Evolutionary conservation across 495 filamentous ascomycete species (phyloP), one percentile per base, ranked within the genome.

Genomic region (Penicillium diatomitis): DNA sequence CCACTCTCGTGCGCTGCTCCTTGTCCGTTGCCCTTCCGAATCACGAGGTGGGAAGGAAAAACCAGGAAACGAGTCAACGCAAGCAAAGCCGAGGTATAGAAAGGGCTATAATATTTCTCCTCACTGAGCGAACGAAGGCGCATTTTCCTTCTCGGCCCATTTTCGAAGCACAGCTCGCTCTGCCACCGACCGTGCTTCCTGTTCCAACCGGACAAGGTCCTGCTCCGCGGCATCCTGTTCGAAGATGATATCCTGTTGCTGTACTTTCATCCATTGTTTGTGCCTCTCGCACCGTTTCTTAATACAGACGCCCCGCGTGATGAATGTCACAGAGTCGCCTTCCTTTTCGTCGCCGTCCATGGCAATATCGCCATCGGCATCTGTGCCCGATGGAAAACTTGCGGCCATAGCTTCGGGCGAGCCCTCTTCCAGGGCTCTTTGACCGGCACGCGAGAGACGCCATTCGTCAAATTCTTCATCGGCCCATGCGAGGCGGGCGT

Each of bases 391-490:
- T 8, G 62, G 61, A 43, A 64, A 59, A 40, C 63, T 66, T 4
- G 62, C 56, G 28, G 64, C 66, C 20, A 70, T 50, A 3, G 66
- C 58, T 40, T 71, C 65, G 10, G 66, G 57, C 3, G 67, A 71
- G n/a, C 69, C 69, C 20, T 69, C 66, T 12, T 65, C 46, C 2
- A 78, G 62, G 5, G 70, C 67, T 32, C 62, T 68, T 41, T 60
- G 59, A 3, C 75, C 75, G 6, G 62, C 51, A 0, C 66, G 57
- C 0, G 71, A 70, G 3, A 67, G 45, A 20, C 74, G 64, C 75
- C 75, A 78, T n/a, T 72, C 69, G 41, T 75, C 70, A 55, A 87
- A 85, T 55, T 84, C 75, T 38, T 73, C 68, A 48, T 84, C 79
- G 9, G 73, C 74, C 78, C 82, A 81, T 2, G 76, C 64, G 3